A percentile compares a stretch with the other conserved stretches of the same genome.
Evolutionary conservation across 176 grass and related monocot genomes (phyloP).

Genomic region (Tillandsia fasciculata): DNA sequence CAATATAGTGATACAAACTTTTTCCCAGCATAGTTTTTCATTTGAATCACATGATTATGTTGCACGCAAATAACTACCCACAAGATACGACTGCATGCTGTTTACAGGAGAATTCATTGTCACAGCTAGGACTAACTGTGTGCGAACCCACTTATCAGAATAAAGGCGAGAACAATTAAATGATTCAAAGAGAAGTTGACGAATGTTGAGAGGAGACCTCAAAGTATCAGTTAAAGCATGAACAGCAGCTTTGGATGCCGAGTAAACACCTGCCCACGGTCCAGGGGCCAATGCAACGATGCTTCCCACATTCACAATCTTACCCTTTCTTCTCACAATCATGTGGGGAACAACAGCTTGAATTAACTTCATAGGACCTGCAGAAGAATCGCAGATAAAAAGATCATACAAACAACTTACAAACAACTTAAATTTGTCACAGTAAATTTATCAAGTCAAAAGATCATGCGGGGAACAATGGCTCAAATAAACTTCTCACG

Average conservation of each 20-base stretch:
- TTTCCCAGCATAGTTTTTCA: too few relatives aligned
- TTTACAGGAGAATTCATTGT: too few relatives aligned
- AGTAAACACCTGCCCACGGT: conserved; percentile 89
- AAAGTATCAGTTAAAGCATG: conserved; percentile 80
- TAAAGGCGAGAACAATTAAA: background rate
- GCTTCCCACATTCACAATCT: conserved; percentile 86
- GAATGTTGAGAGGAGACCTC: conserved; percentile 32
- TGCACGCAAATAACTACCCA: too few relatives aligned
- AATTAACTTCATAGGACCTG: conserved; percentile 84
- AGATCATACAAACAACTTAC: background rate
- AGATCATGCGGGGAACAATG: conserved; percentile 75
- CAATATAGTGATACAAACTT: too few relatives aligned
- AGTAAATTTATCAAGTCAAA: too few relatives aligned
- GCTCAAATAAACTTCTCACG: conserved; percentile 72
- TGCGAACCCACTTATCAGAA: background rate
- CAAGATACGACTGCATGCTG: too few relatives aligned
- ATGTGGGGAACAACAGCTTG: conserved; percentile 84
- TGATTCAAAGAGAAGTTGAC: background rate
- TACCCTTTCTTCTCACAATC: conserved; percentile 65
- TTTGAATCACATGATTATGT: too few relatives aligned
- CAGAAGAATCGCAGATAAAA: background rate
- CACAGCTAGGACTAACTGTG: background rate
- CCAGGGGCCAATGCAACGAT: conserved; percentile 70
- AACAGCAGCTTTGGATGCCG: conserved; percentile 85
- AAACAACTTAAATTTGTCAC: background rate